Evolutionary conservation across 345 rosid species (phyloP).

Genomic region (Syzygium aqueum): DNA sequence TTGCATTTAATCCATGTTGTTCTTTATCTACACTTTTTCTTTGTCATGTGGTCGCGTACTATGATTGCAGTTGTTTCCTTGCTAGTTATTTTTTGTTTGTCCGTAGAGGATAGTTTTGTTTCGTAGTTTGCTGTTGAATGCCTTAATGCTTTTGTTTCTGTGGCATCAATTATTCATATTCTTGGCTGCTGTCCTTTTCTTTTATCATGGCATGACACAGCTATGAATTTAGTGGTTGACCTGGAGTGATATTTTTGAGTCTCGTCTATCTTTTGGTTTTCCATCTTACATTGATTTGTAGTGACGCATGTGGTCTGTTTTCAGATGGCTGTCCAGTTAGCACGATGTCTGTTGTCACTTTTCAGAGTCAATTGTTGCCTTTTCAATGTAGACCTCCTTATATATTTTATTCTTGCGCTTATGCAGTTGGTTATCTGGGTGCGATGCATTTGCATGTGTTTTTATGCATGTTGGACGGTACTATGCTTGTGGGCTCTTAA

Average conservation of each 20-base stretch:
- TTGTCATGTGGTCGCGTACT: not conserved
- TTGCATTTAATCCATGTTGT: not conserved
- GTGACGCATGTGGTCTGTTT: not conserved
- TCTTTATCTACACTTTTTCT: not conserved
- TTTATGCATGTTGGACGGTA: not conserved
- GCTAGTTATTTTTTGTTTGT: not conserved
- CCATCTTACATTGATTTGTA: not conserved
- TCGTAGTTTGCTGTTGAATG: not conserved
- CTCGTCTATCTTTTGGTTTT: not conserved
- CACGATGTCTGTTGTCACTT: not conserved
- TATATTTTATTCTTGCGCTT: not conserved
- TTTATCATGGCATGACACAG: not conserved
- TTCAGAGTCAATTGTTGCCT: not conserved
- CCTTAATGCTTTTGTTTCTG: not conserved
- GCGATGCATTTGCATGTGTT: not conserved
- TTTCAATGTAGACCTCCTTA: not conserved
- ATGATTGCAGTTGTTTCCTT: not conserved
- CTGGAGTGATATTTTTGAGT: not conserved
- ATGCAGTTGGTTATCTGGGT: not conserved
- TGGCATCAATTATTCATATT: not conserved
- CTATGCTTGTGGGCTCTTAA: not conserved
- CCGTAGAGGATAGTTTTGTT: not conserved
- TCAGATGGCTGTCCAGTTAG: not conserved
- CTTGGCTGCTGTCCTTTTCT: not conserved
- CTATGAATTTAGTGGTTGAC: not conserved